Evolutionary conservation across 345 rosid species (phyloP).

Genomic region (Ceriops zippeliana): DNA sequence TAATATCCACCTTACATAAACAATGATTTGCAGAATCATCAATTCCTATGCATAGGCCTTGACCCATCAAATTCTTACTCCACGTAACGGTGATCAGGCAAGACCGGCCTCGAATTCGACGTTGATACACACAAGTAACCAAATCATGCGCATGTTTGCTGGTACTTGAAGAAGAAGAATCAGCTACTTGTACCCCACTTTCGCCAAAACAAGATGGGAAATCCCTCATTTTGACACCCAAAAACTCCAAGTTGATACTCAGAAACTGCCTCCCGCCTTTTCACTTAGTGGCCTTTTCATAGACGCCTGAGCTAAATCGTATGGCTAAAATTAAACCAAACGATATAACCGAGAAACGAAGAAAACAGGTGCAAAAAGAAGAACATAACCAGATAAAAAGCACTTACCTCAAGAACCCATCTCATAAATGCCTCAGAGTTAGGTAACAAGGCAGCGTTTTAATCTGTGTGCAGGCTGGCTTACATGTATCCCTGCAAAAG

Average conservation of each 20-base stretch:
- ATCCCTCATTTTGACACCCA: slow-evolving; percentile 61
- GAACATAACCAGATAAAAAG: slow-evolving; percentile 6
- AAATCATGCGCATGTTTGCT: slow-evolving; percentile 67
- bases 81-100: slow-evolving; percentile 76
- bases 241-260: slow-evolving; percentile 18
- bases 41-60: slow-evolving; percentile 63
- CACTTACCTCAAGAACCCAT: slow-evolving; percentile 33
- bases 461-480: slow-evolving; percentile 23
- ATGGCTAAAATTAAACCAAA: slow-evolving; percentile 31
- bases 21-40: slow-evolving; percentile 71
- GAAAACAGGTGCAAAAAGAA: slow-evolving; percentile 1
- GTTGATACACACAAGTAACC: slow-evolving; percentile 69
- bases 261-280: slow-evolving; percentile 14
- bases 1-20: slow-evolving; percentile 87
- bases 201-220: slow-evolving; percentile 96
- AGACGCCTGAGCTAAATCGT: slow-evolving; percentile 28
- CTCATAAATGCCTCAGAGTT: slow-evolving; percentile 31
- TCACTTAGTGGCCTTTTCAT: slow-evolving; percentile 24
- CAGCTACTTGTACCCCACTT: slow-evolving; percentile 82
- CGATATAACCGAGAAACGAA: slow-evolving; percentile 5
- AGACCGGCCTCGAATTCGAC: slow-evolving; percentile 56
- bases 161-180: slow-evolving; percentile 63
- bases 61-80: slow-evolving; percentile 96
- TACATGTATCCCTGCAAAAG: slow-evolving; percentile 18
- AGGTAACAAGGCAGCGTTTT: slow-evolving; percentile 25